Base-by-base conservation (phyloP, 306 rosid genomes). In the Quercus alba region DNA sequence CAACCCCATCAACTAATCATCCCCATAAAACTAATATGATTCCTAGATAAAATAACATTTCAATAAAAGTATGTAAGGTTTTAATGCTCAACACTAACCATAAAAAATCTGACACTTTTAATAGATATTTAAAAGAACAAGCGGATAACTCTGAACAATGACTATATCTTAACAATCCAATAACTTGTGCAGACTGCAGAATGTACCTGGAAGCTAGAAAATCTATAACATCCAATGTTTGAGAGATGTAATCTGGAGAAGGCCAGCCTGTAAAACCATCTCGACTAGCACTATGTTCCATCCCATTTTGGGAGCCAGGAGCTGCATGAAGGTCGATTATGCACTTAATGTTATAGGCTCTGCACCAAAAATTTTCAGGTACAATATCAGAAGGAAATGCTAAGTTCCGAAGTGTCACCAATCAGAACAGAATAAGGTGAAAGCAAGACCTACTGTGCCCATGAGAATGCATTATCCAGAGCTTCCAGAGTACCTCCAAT, bases 311-410 rank as follows among this genome's bases (percentile, higher is more conserved):
- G 67, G 98, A 93, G 75, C 96, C 96, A 74, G 95, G 99, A 78
- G 98, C 93, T 54, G 96, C 97, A 75, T 91, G 98, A 81, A 93
- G 97, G 79, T 95, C 99, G 73, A 95, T 91, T 81, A 95, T 90
- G 94, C 97, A 95, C 84, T 83, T 93, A 55, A 91, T 88, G 56
- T 87, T 81, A 78, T 87, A 89, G 38, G 88, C 88, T 85, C 98
- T 95, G 91, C 86, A 81, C 76, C 85, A 80, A 66, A 66, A 77
- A 72, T 71, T 76, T 69, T 81, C 33, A 51, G 33, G 55, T 67
- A 67, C 44, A 73, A 30, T 67, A 13, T 83, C 28, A 80, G 70
- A 73, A 82, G 66, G 69, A 69, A 58, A 78, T 61, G 44, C 13
- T 15, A 73, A 80, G 76, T 73, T 82, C 70, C 70, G 28, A 56